Percentiles rank a stretch among this genome's conserved stretches.
Evolutionary conservation across 768 basidiomycete genomes (phyloP).

Genomic region (Melanogaster broomeanus): DNA sequence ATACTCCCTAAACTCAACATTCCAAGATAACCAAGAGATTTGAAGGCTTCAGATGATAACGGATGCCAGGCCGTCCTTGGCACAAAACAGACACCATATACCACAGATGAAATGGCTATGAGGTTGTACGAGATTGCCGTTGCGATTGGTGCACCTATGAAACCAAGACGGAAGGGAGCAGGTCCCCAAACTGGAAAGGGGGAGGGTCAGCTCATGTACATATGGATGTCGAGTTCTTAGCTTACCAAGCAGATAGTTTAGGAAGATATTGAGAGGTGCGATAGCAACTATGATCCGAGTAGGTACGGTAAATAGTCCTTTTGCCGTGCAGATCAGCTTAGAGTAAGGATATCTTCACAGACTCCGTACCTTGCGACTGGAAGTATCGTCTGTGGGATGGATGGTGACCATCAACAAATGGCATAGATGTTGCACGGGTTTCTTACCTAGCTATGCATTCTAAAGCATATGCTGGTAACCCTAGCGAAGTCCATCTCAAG

Average conservation of each 20-base stretch:
- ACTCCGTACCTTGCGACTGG: constrained; percentile 79
- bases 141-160: constrained; percentile 89
- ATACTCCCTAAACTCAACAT: constrained; percentile 80
- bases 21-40: constrained; percentile 62
- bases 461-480: constrained; percentile 71
- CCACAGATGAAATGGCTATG: constrained; percentile 58
- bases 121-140: constrained; percentile 88
- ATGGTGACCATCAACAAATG: too few relatives aligned
- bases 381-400: constrained; percentile 43
- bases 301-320: constrained; percentile 80
- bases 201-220: constrained; percentile 45
- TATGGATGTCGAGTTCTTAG: background rate
- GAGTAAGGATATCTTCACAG: constrained; percentile 28
- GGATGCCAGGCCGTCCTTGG: constrained; percentile 86
- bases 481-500: constrained; percentile 69
- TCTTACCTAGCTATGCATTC: constrained; percentile 50
- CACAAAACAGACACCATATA: constrained; percentile 65
- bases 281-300: constrained; percentile 80
- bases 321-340: constrained; percentile 1
- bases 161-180: constrained; percentile 77
- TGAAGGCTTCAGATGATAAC: constrained; percentile 51
- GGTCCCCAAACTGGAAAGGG: constrained; percentile 86
- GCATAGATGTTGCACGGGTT: too few relatives aligned
- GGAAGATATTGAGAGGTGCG: constrained; percentile 79
- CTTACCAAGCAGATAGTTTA: constrained; percentile 83